Conservation (phyloP, 257 asterid genomes). For the Leonotis leonurus region DNA sequence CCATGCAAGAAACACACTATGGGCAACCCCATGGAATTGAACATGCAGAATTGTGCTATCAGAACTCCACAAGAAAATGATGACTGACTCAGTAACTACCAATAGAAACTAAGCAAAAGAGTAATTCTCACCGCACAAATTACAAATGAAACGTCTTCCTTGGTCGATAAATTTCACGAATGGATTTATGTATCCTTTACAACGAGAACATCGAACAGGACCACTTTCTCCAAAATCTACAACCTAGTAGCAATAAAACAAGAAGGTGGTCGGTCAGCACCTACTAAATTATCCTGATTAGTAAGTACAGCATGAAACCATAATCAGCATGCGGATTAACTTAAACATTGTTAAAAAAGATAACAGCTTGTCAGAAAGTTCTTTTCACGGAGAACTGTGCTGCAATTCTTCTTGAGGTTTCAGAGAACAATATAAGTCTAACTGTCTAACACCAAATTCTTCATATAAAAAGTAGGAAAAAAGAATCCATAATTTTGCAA, state of each 20-base stretch:
- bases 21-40: neutral
- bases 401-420: neutral
- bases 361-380: neutral
- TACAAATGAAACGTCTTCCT: constrained; percentile 92
- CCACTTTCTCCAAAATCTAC: constrained; percentile 98
- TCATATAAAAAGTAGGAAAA: neutral
- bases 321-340: neutral
- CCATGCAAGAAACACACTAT: neutral
- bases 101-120: neutral
- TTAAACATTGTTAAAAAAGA: neutral
- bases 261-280: neutral
- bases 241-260: constrained; percentile 38
- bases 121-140: constrained; percentile 76
- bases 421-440: no score
- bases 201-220: constrained; percentile 97
- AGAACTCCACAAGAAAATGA: neutral
- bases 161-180: constrained; percentile 93
- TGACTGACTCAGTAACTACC: neutral
- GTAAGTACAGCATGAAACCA: neutral
- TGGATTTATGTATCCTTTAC: constrained; percentile 97
- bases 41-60: neutral
- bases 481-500: neutral
- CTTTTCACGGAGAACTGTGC: neutral
- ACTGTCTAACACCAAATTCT: neutral
- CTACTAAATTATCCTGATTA: constrained; percentile 3